Conservation (phyloP, 2,329 filamentous ascomycete species). For the Pseudofabraea citricarpa region DNA sequence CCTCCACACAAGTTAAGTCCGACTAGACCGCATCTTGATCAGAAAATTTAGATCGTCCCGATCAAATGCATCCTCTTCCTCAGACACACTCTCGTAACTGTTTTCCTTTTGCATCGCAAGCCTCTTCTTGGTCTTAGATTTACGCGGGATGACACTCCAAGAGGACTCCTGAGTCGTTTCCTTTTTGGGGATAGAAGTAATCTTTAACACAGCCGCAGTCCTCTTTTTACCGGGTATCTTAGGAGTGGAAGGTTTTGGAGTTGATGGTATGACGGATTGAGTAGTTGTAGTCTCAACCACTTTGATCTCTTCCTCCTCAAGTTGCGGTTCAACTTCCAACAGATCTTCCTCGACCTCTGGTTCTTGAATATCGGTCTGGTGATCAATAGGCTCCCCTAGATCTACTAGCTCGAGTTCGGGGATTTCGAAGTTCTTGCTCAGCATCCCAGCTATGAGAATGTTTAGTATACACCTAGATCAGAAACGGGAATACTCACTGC, state of each 20-base stretch:
- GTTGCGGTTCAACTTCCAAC: background rate
- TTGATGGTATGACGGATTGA: background rate
- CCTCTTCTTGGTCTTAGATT: background rate
- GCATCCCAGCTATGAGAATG: background rate
- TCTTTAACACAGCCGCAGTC: background rate
- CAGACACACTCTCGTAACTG: too few species aligned
- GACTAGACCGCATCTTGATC: background rate
- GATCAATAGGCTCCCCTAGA: background rate
- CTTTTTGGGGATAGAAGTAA: background rate
- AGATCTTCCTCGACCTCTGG: background rate
- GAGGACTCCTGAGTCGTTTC: background rate
- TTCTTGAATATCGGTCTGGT: background rate
- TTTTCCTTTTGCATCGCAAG: background rate
- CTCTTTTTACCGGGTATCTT: background rate
- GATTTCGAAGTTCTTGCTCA: background rate
- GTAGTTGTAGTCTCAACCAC: background rate
- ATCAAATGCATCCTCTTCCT: background rate
- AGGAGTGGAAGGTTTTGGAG: background rate
- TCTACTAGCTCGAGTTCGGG: background rate
- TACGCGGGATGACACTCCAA: too few species aligned
- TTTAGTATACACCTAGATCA: background rate
- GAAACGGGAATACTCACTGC: background rate
- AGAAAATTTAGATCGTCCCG: background rate
- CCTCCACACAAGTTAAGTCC: too few species aligned
- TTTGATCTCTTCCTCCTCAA: background rate